Evolutionary conservation across 208 protist species (phyloP).

Genomic region (Acanthamoeba quina): DNA sequence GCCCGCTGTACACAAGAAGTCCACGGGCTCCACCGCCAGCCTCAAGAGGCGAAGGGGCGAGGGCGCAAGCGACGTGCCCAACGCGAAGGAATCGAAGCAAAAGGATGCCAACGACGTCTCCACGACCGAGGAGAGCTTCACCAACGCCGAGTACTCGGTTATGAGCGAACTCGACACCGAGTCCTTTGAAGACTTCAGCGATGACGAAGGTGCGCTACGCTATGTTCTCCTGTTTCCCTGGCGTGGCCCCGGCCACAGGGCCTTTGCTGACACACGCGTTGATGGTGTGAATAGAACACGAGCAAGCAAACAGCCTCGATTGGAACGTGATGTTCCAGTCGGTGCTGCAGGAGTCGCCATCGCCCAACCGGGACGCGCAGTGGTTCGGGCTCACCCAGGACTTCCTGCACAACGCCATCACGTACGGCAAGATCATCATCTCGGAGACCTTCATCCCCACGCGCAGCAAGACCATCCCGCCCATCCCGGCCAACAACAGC

Average conservation of each 20-base stretch:
- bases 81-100: constrained; percentile 48
- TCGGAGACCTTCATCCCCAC: constrained; percentile 72
- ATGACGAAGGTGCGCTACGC: constrained; percentile 63
- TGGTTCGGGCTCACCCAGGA: constrained; percentile 70
- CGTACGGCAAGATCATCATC: constrained; percentile 76
- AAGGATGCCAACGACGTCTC: constrained; percentile 68
- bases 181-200: constrained; percentile 72
- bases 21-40: background rate
- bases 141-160: constrained; percentile 72
- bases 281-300: constrained; percentile 42
- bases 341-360: constrained; percentile 62
- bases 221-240: background rate
- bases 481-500: constrained; percentile 17
- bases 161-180: constrained; percentile 76
- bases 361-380: constrained; percentile 28
- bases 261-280: background rate
- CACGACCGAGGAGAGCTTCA: constrained; percentile 75
- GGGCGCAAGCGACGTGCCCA: background rate
- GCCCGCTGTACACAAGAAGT: constrained; percentile 25
- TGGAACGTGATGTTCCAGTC: constrained; percentile 75
- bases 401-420: constrained; percentile 73
- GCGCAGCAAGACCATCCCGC: constrained; percentile 66
- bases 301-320: constrained; percentile 62
- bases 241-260: too few species aligned
- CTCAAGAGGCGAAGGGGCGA: constrained; percentile 33